phyloP scores from a whole-genome alignment of 2,329 filamentous ascomycete species.

The Botrytis elliptica region DNA sequence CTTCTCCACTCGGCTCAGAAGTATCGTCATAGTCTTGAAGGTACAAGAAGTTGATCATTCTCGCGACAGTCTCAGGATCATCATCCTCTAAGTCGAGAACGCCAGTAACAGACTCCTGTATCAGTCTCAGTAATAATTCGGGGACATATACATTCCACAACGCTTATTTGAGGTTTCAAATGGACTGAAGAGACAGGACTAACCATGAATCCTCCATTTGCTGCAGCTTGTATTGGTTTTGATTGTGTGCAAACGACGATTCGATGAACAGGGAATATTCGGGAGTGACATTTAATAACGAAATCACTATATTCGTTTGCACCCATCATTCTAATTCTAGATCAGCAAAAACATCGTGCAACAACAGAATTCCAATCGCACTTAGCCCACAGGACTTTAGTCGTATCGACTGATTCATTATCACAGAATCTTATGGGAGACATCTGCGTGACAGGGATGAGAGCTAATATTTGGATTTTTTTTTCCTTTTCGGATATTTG shows the following conservation, averaged over 20 bases:
- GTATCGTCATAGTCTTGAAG: conserved; percentile 13
- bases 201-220: conserved; percentile 25
- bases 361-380: neutral
- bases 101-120: conserved; percentile 14
- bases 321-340: conserved; percentile 1
- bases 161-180: neutral
- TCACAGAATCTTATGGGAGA: neutral
- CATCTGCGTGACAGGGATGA: neutral
- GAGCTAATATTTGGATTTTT: neutral
- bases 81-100: conserved; percentile 18
- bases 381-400: neutral
- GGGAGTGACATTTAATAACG: conserved; percentile 24
- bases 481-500: neutral
- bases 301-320: conserved; percentile 27
- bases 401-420: neutral
- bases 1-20: neutral
- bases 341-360: neutral
- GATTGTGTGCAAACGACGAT: conserved; percentile 29
- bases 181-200: neutral
- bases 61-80: conserved; percentile 17
- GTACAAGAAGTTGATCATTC: conserved; percentile 54
- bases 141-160: neutral
- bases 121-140: neutral
- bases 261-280: conserved; percentile 29
- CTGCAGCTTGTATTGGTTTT: conserved; percentile 24